Conservation (phyloP, 2,329 filamentous ascomycete genomes). For the Coccinonectria pachysandricola region DNA sequence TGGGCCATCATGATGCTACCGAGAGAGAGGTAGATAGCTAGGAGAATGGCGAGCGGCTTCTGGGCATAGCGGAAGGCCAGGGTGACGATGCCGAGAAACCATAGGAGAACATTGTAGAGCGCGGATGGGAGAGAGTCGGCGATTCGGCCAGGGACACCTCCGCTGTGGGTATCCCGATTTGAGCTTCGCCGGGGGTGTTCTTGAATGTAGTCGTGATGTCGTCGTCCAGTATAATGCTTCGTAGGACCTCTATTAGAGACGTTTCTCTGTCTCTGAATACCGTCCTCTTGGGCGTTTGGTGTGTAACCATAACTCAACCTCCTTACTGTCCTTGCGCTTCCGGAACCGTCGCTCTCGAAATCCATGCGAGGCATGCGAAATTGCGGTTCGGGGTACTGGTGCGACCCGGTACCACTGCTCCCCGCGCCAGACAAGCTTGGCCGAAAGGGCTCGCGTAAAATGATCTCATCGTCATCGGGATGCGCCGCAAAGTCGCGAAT, state of each 20-base stretch:
- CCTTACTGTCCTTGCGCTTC: constrained; percentile 25
- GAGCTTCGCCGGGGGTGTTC: constrained; percentile 8
- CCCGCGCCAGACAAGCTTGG: constrained; percentile 37
- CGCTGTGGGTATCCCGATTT: constrained; percentile 4
- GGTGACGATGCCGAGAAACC: constrained; percentile 44
- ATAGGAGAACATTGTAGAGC: constrained; percentile 32
- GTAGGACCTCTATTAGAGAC: constrained; percentile 12
- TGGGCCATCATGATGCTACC: constrained; percentile 48
- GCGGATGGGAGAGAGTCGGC: constrained; percentile 26
- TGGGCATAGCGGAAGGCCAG: constrained; percentile 53
- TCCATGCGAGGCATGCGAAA: constrained; percentile 44
- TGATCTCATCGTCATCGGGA: constrained; percentile 45
- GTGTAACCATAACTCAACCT: constrained; percentile 13
- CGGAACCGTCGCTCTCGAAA: constrained; percentile 27
- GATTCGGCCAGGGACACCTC: constrained; percentile 22
- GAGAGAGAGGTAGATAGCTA: constrained; percentile 52
- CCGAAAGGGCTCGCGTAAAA: constrained; percentile 44
- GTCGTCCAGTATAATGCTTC: constrained; percentile 12
- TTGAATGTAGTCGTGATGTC: constrained; percentile 9
- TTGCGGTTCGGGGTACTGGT: constrained; percentile 37
- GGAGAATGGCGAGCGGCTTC: constrained; percentile 49
- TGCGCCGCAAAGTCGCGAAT: constrained; percentile 42
- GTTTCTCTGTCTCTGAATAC: constrained; percentile 18
- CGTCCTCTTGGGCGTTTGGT: constrained; percentile 15
- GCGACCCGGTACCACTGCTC: constrained; percentile 7